Evolutionary conservation across 305 asterid species (phyloP).

Genomic region (Coffea humblotiana): DNA sequence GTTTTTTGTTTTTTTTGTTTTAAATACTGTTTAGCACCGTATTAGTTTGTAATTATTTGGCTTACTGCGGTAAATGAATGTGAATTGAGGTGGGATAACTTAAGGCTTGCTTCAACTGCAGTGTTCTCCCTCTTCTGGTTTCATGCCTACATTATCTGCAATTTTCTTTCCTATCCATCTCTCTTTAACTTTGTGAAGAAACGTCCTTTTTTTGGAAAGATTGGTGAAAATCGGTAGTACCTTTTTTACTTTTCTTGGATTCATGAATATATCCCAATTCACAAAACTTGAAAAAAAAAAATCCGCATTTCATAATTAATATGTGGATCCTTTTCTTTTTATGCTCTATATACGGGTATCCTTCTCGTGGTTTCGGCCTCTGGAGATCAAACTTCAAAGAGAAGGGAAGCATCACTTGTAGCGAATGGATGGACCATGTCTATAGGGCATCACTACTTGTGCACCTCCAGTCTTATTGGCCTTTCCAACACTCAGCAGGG

Average conservation of each 20-base stretch:
- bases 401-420: neutral
- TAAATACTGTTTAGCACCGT: neutral
- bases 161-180: neutral
- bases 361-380: neutral
- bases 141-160: neutral
- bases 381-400: too few relatives aligned
- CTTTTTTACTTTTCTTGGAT: neutral
- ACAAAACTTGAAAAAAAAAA: neutral
- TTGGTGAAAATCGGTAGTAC: neutral
- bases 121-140: neutral
- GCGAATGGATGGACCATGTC: neutral
- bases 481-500: neutral
- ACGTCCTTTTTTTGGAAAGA: neutral
- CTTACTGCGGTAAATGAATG: neutral
- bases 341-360: neutral
- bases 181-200: neutral
- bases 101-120: neutral
- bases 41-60: conserved; percentile 5
- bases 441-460: neutral
- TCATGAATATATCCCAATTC: neutral
- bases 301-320: neutral
- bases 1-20: neutral
- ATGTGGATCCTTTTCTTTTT: neutral
- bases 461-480: neutral
- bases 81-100: neutral